Conservation (phyloP, 805 yeast genomes). For the Monosporozyma unispora region DNA sequence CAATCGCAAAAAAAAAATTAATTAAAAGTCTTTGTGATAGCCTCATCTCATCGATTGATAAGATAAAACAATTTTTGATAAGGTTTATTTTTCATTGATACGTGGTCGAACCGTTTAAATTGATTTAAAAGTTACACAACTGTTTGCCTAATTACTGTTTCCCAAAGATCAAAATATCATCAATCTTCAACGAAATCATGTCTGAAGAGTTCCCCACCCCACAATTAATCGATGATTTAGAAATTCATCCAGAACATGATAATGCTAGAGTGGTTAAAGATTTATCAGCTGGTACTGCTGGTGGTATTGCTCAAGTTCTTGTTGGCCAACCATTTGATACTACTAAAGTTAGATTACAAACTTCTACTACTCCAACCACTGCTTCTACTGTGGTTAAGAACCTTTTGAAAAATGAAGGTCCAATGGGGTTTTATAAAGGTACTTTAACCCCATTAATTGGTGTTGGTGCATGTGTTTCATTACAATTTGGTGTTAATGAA, state of each 20-base stretch:
- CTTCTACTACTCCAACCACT: conserved; percentile 63
- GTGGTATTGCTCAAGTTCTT: conserved; percentile 92
- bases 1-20: neutral
- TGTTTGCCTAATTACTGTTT: neutral
- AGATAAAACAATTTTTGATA: neutral
- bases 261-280: conserved; percentile 52
- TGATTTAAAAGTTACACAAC: too few species aligned
- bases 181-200: conserved; percentile 13
- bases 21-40: neutral
- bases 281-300: conserved; percentile 83
- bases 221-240: conserved; percentile 27
- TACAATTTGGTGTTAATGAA: conserved; percentile 92
- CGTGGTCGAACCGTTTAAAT: neutral
- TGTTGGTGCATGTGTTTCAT: conserved; percentile 96
- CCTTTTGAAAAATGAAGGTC: conserved; percentile 72
- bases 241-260: conserved; percentile 13
- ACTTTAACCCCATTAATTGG: conserved; percentile 89
- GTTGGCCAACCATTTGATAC: conserved; percentile 96
- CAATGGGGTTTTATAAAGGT: conserved; percentile 82
- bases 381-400: conserved; percentile 71
- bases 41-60: neutral
- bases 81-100: neutral
- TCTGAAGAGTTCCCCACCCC: conserved; percentile 28
- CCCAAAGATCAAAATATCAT: neutral
- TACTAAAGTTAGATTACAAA: conserved; percentile 84